Base-by-base conservation (phyloP, 371 early-diverging fungal species). In the Phascolomyces articulosus region DNA sequence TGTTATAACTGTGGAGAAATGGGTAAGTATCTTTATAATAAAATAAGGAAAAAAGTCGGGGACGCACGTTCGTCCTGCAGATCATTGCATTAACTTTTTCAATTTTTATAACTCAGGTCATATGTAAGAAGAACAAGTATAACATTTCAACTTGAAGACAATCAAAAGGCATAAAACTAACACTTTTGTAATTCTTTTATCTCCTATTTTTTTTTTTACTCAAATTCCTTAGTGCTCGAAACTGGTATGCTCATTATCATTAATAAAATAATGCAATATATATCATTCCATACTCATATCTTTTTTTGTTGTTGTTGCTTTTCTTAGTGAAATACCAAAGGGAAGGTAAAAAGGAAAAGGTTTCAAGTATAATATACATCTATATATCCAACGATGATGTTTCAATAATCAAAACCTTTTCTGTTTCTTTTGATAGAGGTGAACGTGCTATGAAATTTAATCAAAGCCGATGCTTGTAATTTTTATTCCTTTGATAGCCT, bases 1-100 rank as follows among this genome's bases (percentile, higher is more conserved):
- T 78, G 78, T 49, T 78, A 78, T 55, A 78, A 78, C 66, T 78
- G 78, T 59, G 78, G 78, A 55, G 75, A 78, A 72, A 74, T 63
- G 72, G 78, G 75, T 78, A 68, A 68, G 72, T 63, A n/a, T 20
- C 21, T 51, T 23, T 49, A 24, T 11, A 26, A 49, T 49, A 24
- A 24, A 16, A 7, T 4, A 41, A 41, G 4, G 15, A 41, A 41
- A 16, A 41, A n/a, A 16, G 44, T 4, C 8, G 44, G 44, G 44
- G 44, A 44, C 34, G 44, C 15, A 18, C 44, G 16, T n/a, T 13
- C 44, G 18, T n/a, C 18, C 44, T 44, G 44, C 44, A 44, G 44
- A 18, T 44, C 0, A 8, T 44, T 44, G 44, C 44, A 44, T 44
- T 44, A 44, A 44, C 44, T 44, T n/a, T 44, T 44, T 38, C 13